Base-by-base conservation (phyloP, 306 rosid genomes). In the Vigna angularis region DNA sequence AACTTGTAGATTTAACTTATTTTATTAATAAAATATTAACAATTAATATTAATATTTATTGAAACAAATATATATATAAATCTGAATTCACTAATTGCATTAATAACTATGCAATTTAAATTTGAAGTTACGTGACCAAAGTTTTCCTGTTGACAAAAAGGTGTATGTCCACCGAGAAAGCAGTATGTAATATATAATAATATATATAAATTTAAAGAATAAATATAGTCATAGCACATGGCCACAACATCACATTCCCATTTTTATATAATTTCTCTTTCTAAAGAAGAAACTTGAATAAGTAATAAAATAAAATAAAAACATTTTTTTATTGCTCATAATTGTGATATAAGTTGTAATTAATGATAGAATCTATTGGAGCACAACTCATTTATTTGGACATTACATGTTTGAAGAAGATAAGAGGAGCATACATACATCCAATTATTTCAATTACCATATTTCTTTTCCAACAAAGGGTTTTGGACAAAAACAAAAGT, bases 391-490 rank as follows among this genome's bases (percentile, higher is more conserved):
- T 51, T 28, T 9, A 28, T 82, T 69, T 53, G 24, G 34, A 34
- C 85, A 64, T 59, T 64, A 26, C 74, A 64, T 71, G 79, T 72
- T 64, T 82, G 11, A 61, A 56, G 70, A 72, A 53, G 66, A 57
- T 55, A 42, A 42, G 47, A 42, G 3, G 47, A 17, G 40, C 70
- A 66, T 3, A 24, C 55, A 22, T 1, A 15, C 42, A 34, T 51
- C 12, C 47, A 45, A 74, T 47, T n/a, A 28, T 74, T 74, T 59
- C 40, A 49, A 68, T 9, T 61, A 28, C 6, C 6, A 61, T 30
- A 6, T 6, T n/a, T 63, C 14, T n/a, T 58, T 13, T 26, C 51
- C 8, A 53, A 50, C 9, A 20, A 71, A 70, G 49, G 6, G 15
- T 16, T 17, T 82, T 62, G 53, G 20, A 68, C 44, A 30, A 9